Evolutionary conservation across 1,139 yeast species (phyloP).

Genomic region (Lodderomyces metapsilosis): DNA sequence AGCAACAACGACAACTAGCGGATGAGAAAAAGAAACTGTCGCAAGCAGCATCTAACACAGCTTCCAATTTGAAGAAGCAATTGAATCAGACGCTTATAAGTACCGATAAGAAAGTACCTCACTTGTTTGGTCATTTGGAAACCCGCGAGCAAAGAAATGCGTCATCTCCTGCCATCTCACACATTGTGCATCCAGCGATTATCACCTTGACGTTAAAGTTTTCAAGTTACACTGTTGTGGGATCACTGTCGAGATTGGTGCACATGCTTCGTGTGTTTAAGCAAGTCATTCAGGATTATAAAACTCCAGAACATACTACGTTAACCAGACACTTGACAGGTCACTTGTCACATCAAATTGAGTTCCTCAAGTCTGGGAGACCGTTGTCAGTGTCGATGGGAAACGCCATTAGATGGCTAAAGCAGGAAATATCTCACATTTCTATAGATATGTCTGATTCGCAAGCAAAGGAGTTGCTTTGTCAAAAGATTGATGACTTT

Average conservation of each 20-base stretch:
- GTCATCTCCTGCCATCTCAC: conserved; percentile 57
- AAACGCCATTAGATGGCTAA: conserved; percentile 94
- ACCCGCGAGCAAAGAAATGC: conserved; percentile 77
- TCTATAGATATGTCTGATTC: conserved; percentile 71
- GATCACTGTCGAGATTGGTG: conserved; percentile 81
- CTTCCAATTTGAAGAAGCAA: conserved; percentile 55
- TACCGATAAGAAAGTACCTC: conserved; percentile 47
- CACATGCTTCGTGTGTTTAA: conserved; percentile 87
- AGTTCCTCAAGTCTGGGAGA: conserved; percentile 84
- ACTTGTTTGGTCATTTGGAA: conserved; percentile 86
- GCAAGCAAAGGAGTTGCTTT: conserved; percentile 67
- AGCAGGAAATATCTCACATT: conserved; percentile 83
- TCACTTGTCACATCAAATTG: conserved; percentile 92
- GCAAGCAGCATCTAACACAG: conserved; percentile 28
- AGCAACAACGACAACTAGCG: conserved; percentile 40
- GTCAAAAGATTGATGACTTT: conserved; percentile 72
- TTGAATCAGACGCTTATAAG: conserved; percentile 53
- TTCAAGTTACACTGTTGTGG: conserved; percentile 83
- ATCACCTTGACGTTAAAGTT: conserved; percentile 75
- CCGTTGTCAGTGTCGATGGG: conserved; percentile 96
- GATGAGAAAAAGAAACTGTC: conserved; percentile 37
- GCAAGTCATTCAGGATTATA: conserved; percentile 73
- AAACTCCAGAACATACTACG: conserved; percentile 83
- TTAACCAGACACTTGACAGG: conserved; percentile 86
- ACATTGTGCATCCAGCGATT: conserved; percentile 85